A percentile compares a stretch with the other conserved stretches of the same genome.
Evolutionary conservation across 2,329 filamentous ascomycete genomes (phyloP).

Genomic region (Biscogniauxia sp.): DNA sequence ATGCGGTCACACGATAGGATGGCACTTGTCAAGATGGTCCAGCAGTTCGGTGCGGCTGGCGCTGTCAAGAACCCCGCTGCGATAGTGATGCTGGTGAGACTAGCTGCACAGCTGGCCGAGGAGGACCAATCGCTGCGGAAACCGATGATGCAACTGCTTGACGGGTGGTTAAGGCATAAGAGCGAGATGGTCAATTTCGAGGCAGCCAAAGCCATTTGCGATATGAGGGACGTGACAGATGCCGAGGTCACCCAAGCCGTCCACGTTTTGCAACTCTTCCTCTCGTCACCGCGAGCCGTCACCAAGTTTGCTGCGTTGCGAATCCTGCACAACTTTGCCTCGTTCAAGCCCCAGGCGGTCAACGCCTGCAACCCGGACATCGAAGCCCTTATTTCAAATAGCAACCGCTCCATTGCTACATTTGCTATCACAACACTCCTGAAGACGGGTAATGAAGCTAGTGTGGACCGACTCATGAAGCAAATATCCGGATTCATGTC

Average conservation of each 20-base stretch:
- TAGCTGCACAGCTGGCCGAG: conserved; percentile 91
- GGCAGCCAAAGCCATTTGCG: conserved; percentile 95
- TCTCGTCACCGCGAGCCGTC: conserved; percentile 90
- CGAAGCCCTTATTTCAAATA: conserved; percentile 93
- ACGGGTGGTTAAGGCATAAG: conserved; percentile 97
- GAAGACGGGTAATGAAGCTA: conserved; percentile 97
- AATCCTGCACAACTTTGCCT: conserved; percentile 93
- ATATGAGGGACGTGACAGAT: conserved; percentile 90
- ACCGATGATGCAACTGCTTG: conserved; percentile 95
- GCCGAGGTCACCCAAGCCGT: conserved; percentile 89
- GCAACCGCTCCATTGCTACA: conserved; percentile 94
- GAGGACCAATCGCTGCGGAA: conserved; percentile 86
- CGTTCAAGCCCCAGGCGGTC: conserved; percentile 92
- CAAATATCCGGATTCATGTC: conserved; percentile 98
- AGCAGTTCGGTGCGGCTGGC: conserved; percentile 90
- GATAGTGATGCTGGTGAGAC: conserved; percentile 84
- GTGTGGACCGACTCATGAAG: conserved; percentile 96
- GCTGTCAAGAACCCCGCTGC: conserved; percentile 94
- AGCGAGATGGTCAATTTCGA: conserved; percentile 99
- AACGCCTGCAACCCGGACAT: conserved; percentile 96
- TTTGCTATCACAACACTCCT: conserved; percentile 97
- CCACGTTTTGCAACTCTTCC: conserved; percentile 92
- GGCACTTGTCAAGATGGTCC: conserved; percentile 99
- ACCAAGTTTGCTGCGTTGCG: conserved; percentile 97
- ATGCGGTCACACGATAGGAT: conserved; percentile 97